A percentile compares a stretch with the other conserved stretches of the same genome.
These are phyloP conservation scores for Sporisorium reilianum DNA, from an alignment of 1,284 basidiomycete species.

Conservation along the genomic window DNA sequence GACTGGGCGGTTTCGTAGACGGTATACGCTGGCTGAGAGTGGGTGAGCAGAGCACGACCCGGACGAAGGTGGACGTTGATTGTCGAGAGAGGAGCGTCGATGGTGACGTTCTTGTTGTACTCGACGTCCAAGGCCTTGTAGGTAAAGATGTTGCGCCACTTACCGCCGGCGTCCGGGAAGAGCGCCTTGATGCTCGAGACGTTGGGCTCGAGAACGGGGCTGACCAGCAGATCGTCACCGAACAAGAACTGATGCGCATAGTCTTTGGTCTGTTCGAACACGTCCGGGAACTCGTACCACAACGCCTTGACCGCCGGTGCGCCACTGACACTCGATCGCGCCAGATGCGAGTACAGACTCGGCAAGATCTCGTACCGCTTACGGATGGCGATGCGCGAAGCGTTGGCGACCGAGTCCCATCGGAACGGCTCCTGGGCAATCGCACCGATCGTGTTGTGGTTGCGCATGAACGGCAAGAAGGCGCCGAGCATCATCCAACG, in stretches of 20 bases:
- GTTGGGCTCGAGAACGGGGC: slow-evolving; percentile 53
- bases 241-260: slow-evolving; percentile 54
- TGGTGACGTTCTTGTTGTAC: slow-evolving; percentile 71
- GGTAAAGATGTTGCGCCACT: slow-evolving; percentile 82
- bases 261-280: slow-evolving; percentile 47
- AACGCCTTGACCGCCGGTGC: slow-evolving; percentile 46
- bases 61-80: slow-evolving; percentile 60
- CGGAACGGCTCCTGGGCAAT: slow-evolving; percentile 57
- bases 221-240: slow-evolving; percentile 46
- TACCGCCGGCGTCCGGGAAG: slow-evolving; percentile 51
- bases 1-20: slow-evolving; percentile 41
- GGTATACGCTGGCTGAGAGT: slow-evolving; percentile 46
- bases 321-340: slow-evolving; percentile 22
- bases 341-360: slow-evolving; percentile 47
- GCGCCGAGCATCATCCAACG: slow-evolving; percentile 55
- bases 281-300: slow-evolving; percentile 55
- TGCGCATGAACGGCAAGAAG: slow-evolving; percentile 50
- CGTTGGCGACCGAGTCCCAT: slow-evolving; percentile 54
- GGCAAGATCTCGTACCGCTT: slow-evolving; percentile 54
- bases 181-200: slow-evolving; percentile 63
- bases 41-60: slow-evolving; percentile 40
- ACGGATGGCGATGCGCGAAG: slow-evolving; percentile 43
- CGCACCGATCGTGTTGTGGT: slow-evolving; percentile 52
- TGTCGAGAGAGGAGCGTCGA: slow-evolving; percentile 67
- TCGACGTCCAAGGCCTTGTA: slow-evolving; percentile 73